Conservation (phyloP, 2,329 filamentous ascomycete species). For the Pseudogymnoascus pannorum region DNA sequence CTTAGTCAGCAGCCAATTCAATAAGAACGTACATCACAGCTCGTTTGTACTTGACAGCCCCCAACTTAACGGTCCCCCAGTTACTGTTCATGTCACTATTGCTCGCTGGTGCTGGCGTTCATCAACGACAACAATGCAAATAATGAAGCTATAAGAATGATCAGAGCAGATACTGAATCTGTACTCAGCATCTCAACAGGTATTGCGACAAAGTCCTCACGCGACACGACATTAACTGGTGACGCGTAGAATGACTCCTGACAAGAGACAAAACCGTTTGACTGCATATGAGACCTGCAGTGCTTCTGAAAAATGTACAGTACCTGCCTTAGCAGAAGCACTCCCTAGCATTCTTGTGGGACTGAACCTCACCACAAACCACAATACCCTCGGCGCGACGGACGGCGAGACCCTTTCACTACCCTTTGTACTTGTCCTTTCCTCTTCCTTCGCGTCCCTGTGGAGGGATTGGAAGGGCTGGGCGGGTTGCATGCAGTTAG, state of each 20-base stretch:
- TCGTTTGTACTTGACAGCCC: background rate
- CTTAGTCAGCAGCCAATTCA: background rate
- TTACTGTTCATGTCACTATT: background rate
- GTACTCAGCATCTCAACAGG: background rate
- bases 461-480: background rate
- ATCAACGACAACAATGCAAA: background rate
- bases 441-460: background rate
- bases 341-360: too few relatives aligned
- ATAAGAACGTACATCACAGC: background rate
- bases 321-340: background rate
- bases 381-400: background rate
- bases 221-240: background rate
- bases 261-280: background rate
- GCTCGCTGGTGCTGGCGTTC: background rate
- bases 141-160: background rate
- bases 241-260: background rate
- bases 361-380: background rate
- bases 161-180: background rate
- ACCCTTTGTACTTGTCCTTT: background rate
- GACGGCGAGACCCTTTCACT: background rate
- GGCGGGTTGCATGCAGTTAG: background rate
- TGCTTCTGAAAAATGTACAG: background rate
- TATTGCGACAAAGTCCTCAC: background rate
- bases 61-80: background rate
- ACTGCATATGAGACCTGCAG: background rate